Evolutionary conservation across 2,329 filamentous ascomycete species (phyloP).

Genomic region (Neonectria neomacrospora): DNA sequence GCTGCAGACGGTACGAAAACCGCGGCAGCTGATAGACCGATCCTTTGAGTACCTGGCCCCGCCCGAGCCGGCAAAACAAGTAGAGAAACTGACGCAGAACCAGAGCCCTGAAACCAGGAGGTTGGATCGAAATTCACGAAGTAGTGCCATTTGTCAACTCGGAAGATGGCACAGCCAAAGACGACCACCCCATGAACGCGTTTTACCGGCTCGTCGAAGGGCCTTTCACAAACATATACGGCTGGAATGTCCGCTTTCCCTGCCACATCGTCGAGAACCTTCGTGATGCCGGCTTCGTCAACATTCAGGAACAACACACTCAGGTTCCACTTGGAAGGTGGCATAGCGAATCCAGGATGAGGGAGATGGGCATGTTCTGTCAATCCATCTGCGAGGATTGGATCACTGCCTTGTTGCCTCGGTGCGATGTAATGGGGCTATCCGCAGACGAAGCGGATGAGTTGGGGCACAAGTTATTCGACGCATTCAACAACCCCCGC

Average conservation of each 20-base stretch:
- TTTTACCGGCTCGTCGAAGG: constrained; percentile 49
- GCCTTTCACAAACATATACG: constrained; percentile 47
- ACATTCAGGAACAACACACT: constrained; percentile 45
- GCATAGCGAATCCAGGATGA: constrained; percentile 48
- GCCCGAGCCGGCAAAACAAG: neutral
- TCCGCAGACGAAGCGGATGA: constrained; percentile 48
- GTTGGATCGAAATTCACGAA: constrained; percentile 55
- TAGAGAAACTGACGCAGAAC: constrained; percentile 23
- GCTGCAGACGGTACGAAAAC: constrained; percentile 62
- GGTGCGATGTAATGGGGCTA: constrained; percentile 49
- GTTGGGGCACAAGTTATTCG: constrained; percentile 47
- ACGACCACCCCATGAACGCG: constrained; percentile 47
- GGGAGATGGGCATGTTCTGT: constrained; percentile 53
- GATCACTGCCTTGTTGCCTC: constrained; percentile 48
- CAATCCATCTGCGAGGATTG: constrained; percentile 51
- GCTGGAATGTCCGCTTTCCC: constrained; percentile 50
- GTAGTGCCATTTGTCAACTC: constrained; percentile 47
- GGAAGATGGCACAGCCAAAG: constrained; percentile 46
- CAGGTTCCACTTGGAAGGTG: constrained; percentile 53
- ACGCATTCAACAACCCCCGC: constrained; percentile 47
- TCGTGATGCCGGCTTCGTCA: constrained; percentile 49
- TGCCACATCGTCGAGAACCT: constrained; percentile 45
- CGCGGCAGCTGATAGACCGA: constrained; percentile 59
- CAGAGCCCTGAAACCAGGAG: constrained; percentile 52
- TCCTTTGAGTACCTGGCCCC: constrained; percentile 53